Base-by-base conservation (phyloP, 306 rosid species). In the Dicorynia guianensis region DNA sequence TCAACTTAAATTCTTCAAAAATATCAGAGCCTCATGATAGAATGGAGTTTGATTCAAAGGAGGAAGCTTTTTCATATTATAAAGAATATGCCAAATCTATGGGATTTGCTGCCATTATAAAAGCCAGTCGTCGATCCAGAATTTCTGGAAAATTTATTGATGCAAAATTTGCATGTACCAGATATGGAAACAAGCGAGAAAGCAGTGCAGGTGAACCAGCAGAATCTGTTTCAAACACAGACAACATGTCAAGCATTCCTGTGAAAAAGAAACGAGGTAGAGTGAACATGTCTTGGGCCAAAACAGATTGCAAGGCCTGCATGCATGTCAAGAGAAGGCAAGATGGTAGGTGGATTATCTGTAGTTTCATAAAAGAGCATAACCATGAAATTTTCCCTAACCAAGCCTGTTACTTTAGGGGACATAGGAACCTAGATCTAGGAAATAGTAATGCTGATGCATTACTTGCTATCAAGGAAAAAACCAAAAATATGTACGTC, bases 241-340 rank as follows among this genome's bases (percentile, higher is more conserved):
- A 55, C 33, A 88, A 64, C 86, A 85, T 79, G 72, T 44, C 87
- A 90, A 87, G 79, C 88, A 72, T 13, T 42, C 63, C 80, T 36
- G 44, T 48, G 4, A 77, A 69, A 30, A 46, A 71, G 44, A 77
- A 69, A 69, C 64, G 81, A 5, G 71, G 76, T 18, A 54, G 48
- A 50, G 34, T 53, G 20, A 68, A 69, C 39, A 10, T 15, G 5
- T 84, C 96, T 35, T 83, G 91, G 70, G 78, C 91, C 59, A 91
- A 91, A 83, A 91, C 97, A 39, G 97, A 89, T 54, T 91, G 97
- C 85, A 91, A 89, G 80, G 97, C 95, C 63, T 84, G 84, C 74
- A 85, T 91, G 97, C 97, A 91, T 81, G 93, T 91, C 68, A 91
- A 91, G 87, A 83, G 93, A 82, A 85, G 86, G 63, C 63, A 80